Percentiles rank a stretch among this genome's conserved stretches.
Evolutionary conservation across 2,329 filamentous ascomycete genomes (phyloP).

Genomic region (Penicillium sp.): DNA sequence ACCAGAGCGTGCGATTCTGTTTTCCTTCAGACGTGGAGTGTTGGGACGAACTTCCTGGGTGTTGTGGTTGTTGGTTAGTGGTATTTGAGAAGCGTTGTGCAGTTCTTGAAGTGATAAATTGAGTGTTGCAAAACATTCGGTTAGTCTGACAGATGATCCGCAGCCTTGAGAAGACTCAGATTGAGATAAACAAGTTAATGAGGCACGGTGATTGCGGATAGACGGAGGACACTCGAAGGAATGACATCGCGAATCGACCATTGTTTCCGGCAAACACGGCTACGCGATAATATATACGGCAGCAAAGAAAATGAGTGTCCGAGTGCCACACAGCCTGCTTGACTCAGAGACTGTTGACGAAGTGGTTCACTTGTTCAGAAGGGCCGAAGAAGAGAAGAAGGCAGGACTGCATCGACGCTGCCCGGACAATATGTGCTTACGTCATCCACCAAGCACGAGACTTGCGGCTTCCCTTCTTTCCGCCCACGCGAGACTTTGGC

Average conservation of each 20-base stretch:
- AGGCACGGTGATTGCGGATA: constrained; percentile 10
- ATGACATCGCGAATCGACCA: constrained; percentile 32
- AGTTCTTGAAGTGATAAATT: constrained; percentile 21
- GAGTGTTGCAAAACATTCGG: constrained; percentile 21
- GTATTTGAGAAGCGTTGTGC: constrained; percentile 11
- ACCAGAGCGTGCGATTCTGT: background rate
- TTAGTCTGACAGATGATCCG: constrained; percentile 5
- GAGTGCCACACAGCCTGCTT: too few relatives aligned
- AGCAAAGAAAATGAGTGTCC: constrained; percentile 20
- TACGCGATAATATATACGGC: constrained; percentile 2
- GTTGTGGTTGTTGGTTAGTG: constrained; percentile 8
- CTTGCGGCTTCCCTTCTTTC: constrained; percentile 3
- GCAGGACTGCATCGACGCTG: too few relatives aligned
- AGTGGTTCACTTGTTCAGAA: too few relatives aligned
- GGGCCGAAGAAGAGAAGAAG: too few relatives aligned
- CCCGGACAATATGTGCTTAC: background rate
- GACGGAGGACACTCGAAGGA: constrained; percentile 30
- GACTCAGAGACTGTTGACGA: too few relatives aligned
- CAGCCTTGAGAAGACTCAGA: constrained; percentile 14
- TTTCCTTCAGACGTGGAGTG: constrained; percentile 16
- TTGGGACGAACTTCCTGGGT: background rate
- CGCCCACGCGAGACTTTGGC: too few relatives aligned
- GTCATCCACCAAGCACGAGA: constrained; percentile 5
- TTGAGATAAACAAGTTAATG: constrained; percentile 17
- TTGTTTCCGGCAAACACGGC: constrained; percentile 14